Conservation (phyloP, 768 basidiomycete genomes). For the Rhizopogon sp. region DNA sequence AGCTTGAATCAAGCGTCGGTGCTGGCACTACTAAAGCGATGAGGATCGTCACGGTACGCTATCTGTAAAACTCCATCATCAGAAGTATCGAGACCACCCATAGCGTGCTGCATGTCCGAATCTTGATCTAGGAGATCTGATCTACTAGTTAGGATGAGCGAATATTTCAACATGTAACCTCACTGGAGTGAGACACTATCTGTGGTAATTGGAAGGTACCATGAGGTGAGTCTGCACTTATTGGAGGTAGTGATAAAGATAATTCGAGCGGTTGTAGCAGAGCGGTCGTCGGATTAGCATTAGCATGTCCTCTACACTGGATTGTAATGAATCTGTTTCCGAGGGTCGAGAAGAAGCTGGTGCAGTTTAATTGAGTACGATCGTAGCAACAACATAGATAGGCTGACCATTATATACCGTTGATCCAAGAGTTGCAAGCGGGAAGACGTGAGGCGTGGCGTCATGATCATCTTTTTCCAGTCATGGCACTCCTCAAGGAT, state of each 20-base stretch:
- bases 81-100: slow-evolving; percentile 51
- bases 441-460: slow-evolving; percentile 43
- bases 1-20: slow-evolving; percentile 9
- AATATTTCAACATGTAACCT: slow-evolving; percentile 11
- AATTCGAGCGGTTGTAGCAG: slow-evolving; percentile 35
- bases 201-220: slow-evolving; percentile 49
- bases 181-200: slow-evolving; percentile 51
- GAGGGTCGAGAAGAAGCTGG: slow-evolving; percentile 1
- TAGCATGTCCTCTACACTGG: slow-evolving; percentile 12
- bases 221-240: slow-evolving; percentile 52
- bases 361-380: neutral
- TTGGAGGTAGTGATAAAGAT: slow-evolving; percentile 39
- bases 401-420: slow-evolving; percentile 31
- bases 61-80: slow-evolving; percentile 30
- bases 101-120: slow-evolving; percentile 66
- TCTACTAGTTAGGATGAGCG: slow-evolving; percentile 1
- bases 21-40: slow-evolving; percentile 4
- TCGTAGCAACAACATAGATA: neutral
- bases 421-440: slow-evolving; percentile 34
- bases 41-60: neutral
- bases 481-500: slow-evolving; percentile 93
- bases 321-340: slow-evolving; percentile 10
- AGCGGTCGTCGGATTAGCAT: slow-evolving; percentile 20
- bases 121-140: slow-evolving; percentile 65
- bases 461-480: slow-evolving; percentile 92